Evolutionary conservation across 805 yeast species (phyloP).

Genomic region (Ogataea zsoltii): DNA sequence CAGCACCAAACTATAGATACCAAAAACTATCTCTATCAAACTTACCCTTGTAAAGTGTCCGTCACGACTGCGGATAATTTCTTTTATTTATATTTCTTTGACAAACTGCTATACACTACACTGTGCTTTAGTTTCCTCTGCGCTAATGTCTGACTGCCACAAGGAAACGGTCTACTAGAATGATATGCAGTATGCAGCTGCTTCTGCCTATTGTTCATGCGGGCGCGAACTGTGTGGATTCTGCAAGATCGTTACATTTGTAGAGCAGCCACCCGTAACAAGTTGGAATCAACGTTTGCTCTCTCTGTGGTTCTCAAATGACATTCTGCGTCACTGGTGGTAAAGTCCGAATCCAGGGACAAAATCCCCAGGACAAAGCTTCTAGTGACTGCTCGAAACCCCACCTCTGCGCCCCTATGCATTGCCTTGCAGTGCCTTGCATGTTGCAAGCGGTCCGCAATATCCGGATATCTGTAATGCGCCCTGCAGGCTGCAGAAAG

Average conservation of each 20-base stretch:
- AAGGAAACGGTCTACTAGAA: constrained; percentile 3
- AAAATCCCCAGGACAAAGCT: too few species aligned
- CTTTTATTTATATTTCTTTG: constrained; percentile 3
- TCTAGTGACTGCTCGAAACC: too few species aligned
- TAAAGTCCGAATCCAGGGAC: too few species aligned
- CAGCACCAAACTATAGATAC: too few species aligned
- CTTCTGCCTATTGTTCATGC: not conserved
- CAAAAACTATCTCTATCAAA: not conserved
- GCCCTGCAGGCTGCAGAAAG: not conserved
- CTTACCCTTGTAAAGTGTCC: too few species aligned
- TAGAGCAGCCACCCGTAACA: too few species aligned
- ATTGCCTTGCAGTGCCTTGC: constrained; percentile 1
- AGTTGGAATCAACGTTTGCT: too few species aligned
- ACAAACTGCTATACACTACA: not conserved
- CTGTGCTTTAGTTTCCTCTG: constrained; percentile 3
- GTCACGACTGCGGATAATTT: too few species aligned
- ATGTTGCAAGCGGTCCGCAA: not conserved
- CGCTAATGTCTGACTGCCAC: constrained; percentile 1
- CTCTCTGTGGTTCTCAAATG: too few species aligned
- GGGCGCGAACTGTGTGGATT: too few species aligned
- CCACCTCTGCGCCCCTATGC: not conserved
- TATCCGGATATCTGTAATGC: constrained; percentile 2
- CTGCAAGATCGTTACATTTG: too few species aligned
- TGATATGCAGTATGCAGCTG: not conserved
- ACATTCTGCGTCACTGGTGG: too few species aligned